phyloP scores from a whole-genome alignment of 1,284 basidiomycete genomes.

The Xerocomus minutiporus region DNA sequence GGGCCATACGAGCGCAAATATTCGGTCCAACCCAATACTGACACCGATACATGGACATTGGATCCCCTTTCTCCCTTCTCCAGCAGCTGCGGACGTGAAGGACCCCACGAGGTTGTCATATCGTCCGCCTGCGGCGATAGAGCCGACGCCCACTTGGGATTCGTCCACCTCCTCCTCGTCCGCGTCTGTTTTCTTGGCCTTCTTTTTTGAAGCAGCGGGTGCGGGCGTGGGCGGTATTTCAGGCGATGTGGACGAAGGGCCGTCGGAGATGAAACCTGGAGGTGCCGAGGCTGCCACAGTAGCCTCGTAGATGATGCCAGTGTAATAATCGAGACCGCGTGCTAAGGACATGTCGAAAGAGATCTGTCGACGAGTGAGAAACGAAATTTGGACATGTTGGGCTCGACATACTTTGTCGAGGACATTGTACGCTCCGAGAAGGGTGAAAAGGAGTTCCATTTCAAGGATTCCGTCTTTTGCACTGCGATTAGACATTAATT shows the following conservation, averaged over 20 bases:
- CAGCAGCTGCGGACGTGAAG: conserved; percentile 79
- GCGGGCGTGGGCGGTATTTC: conserved; percentile 30
- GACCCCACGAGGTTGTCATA: conserved; percentile 97
- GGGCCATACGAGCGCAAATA: conserved; percentile 90
- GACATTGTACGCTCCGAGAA: conserved; percentile 80
- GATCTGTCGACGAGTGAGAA: conserved; percentile 47
- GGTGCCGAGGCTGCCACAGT: conserved; percentile 91
- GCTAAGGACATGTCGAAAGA: conserved; percentile 97
- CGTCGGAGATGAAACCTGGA: conserved; percentile 62
- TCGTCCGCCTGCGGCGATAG: conserved; percentile 94
- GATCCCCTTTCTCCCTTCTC: conserved; percentile 62
- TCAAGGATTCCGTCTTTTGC: conserved; percentile 88
- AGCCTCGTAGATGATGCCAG: conserved; percentile 98
- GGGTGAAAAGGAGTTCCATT: conserved; percentile 84
- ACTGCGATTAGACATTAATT: conserved; percentile 65
- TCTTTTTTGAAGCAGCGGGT: conserved; percentile 39
- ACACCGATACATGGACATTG: conserved; percentile 90
- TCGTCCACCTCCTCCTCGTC: conserved; percentile 89
- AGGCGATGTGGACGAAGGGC: conserved; percentile 38
- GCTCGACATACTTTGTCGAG: conserved; percentile 59
- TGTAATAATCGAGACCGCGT: conserved; percentile 97
- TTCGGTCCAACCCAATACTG: conserved; percentile 91
- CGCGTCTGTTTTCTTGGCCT: conserved; percentile 45
- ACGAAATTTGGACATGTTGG: not conserved
- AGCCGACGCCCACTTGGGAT: conserved; percentile 90